Base-by-base conservation (phyloP, 805 yeast genomes). In the Lipomyces starkeyi region DNA sequence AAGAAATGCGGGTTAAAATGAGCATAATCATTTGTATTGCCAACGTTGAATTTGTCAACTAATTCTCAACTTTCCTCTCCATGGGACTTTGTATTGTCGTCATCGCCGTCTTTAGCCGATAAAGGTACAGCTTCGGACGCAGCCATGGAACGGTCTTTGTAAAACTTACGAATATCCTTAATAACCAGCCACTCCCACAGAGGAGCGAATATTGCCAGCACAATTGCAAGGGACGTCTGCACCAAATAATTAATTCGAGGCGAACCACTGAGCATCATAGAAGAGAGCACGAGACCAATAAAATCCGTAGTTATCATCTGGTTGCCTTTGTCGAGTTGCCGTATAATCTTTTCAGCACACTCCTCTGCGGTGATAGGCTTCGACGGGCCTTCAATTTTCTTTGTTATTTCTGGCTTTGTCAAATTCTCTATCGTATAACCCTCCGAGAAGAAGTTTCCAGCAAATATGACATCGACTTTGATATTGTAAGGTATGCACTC, bases 381-480 rank as follows among this genome's bases (percentile, higher is more conserved):
- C 3, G 96, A 89, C 0, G 96, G 83, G 0, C 98, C 99, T 78
- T 95, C 99, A 43, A 95, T 91, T 40, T 79, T 79, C 71, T 83
- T 86, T 0, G 98, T 93, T 65, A 95, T 91, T 9, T 83, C 85
- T 0, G 99, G 98, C 77, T 95, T 95, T 2, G 96, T 89, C 65
- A 80, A 78, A 76, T 93, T 89, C 78, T 95, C 99, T 67, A 87
- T 87, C 2, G 80, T 85, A 75, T 78, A 95, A 0, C 99, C 99
- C 77, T 93, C 98, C 71, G 96, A 88, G 59, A 83, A 85, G 78
- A 94, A 93, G 76, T 92, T 93, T 0, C 99, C 99, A 0, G 98
- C 97, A 74, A 87, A 88, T 0, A 92, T 87, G 68, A 91, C 87
- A 4, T 89, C 85, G 0, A 95, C 90, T 34, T 89, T 80, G 70